phyloP scores from a whole-genome alignment of 768 basidiomycete genomes.

The Termitomyces heimii region DNA sequence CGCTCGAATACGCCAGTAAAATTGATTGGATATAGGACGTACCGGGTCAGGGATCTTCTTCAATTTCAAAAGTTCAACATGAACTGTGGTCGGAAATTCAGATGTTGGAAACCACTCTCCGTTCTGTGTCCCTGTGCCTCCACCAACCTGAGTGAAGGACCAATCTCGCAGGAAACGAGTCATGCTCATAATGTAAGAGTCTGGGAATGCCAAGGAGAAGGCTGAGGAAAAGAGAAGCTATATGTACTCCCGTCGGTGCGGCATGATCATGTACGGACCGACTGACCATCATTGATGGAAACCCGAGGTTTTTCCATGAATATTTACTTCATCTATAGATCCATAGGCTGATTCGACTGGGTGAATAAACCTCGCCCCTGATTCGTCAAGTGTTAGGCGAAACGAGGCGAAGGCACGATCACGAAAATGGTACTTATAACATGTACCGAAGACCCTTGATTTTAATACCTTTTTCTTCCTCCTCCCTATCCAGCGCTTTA shows the following conservation, averaged over 20 bases:
- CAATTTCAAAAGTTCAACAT: conserved; percentile 74
- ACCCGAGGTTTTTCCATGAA: conserved; percentile 24
- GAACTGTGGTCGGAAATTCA: conserved; percentile 78
- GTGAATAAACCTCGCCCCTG: not conserved
- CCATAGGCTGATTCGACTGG: not conserved
- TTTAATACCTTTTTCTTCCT: conserved; percentile 24
- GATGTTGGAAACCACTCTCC: conserved; percentile 64
- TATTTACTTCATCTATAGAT: not conserved
- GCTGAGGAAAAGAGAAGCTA: not conserved
- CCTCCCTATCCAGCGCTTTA: conserved; percentile 29
- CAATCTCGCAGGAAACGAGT: conserved; percentile 37
- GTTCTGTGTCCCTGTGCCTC: conserved; percentile 49
- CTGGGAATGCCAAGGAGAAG: not conserved
- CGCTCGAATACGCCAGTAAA: not conserved
- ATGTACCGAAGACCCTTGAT: conserved; percentile 40
- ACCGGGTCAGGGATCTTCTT: conserved; percentile 82
- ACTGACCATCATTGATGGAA: not conserved
- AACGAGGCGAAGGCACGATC: not conserved
- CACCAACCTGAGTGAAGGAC: conserved; percentile 64
- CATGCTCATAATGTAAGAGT: conserved; percentile 3
- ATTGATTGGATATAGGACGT: conserved; percentile 20
- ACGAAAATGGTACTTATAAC: conserved; percentile 22
- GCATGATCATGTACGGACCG: not conserved
- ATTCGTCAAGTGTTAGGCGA: not conserved
- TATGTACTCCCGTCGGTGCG: not conserved